Conservation (phyloP, 23 red algal species). For the Gracilariopsis chorda region DNA sequence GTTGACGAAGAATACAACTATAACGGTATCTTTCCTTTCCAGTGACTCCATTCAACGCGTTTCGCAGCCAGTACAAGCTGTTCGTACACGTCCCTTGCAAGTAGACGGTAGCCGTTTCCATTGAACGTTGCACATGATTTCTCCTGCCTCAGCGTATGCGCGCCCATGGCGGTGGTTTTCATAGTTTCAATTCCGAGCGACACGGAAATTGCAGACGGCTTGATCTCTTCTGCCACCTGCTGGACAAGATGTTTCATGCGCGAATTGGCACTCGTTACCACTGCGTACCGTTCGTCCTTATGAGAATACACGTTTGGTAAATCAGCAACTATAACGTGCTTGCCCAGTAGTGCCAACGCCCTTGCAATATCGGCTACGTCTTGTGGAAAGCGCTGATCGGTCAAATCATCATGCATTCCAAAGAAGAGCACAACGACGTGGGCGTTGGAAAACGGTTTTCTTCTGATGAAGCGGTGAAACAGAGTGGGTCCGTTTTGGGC, state of each 20-base stretch:
- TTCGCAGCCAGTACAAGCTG: slow-evolving; percentile 33
- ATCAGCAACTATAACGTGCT: slow-evolving; percentile 14
- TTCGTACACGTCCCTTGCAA: slow-evolving; percentile 27
- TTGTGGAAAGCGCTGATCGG: background rate
- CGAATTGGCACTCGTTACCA: background rate
- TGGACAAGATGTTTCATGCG: background rate
- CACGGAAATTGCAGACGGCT: background rate
- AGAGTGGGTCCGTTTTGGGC: background rate
- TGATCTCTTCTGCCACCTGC: background rate
- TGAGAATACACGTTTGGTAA: slow-evolving; percentile 26
- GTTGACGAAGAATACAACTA: background rate
- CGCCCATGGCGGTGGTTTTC: slow-evolving; percentile 27
- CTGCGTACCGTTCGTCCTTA: background rate
- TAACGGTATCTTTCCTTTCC: background rate
- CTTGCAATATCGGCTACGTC: background rate
- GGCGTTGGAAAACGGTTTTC: slow-evolving; percentile 9
- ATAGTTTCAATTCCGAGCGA: slow-evolving; percentile 1
- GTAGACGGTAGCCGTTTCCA: slow-evolving; percentile 28
- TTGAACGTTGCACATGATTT: slow-evolving; percentile 22
- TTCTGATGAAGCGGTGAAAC: background rate
- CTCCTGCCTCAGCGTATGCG: background rate
- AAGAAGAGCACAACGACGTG: slow-evolving; percentile 24
- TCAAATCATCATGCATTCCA: slow-evolving; percentile 36
- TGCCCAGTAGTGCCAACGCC: background rate
- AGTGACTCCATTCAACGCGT: slow-evolving; percentile 44